A percentile compares a stretch with the other conserved stretches of the same genome.
These are phyloP conservation scores for Exobasidium rhododendri DNA, from an alignment of 1,284 basidiomycete species.

Conservation along the genomic window DNA sequence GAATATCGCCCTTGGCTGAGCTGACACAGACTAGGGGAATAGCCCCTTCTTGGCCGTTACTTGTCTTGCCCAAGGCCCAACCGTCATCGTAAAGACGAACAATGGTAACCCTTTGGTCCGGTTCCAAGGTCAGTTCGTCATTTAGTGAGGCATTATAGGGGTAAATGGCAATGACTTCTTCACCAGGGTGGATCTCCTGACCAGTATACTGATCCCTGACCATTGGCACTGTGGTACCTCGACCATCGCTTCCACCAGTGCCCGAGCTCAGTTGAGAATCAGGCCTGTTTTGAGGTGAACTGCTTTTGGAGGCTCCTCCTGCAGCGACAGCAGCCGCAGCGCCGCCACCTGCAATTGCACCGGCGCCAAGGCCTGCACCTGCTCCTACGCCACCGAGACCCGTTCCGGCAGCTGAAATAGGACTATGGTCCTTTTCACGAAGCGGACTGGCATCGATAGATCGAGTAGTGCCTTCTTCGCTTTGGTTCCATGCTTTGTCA, in stretches of 20 bases:
- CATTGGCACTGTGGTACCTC: constrained; percentile 41
- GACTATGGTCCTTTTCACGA: neutral
- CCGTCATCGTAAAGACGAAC: constrained; percentile 48
- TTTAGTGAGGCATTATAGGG: constrained; percentile 47
- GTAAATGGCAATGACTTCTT: constrained; percentile 49
- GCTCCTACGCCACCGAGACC: constrained; percentile 23
- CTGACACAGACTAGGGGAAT: constrained; percentile 48
- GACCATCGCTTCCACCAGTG: constrained; percentile 35
- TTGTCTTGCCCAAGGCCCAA: constrained; percentile 40
- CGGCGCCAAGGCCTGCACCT: constrained; percentile 23
- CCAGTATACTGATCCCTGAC: constrained; percentile 48
- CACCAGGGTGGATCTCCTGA: constrained; percentile 43
- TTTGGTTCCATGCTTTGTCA: constrained; percentile 38
- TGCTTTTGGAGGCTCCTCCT: neutral
- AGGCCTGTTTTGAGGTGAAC: neutral
- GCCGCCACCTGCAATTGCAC: constrained; percentile 19
- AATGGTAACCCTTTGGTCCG: constrained; percentile 34
- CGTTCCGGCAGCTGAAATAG: constrained; percentile 13
- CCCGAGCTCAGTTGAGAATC: constrained; percentile 33
- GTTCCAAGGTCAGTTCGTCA: constrained; percentile 46
- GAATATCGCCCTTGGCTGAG: constrained; percentile 31
- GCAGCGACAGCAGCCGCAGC: constrained; percentile 19
- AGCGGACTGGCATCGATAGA: constrained; percentile 10
- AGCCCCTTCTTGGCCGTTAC: constrained; percentile 36
- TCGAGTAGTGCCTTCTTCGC: constrained; percentile 31